phyloP scores from a whole-genome alignment of 192 early-diverging fungal genomes.

The Podila minutissima region DNA sequence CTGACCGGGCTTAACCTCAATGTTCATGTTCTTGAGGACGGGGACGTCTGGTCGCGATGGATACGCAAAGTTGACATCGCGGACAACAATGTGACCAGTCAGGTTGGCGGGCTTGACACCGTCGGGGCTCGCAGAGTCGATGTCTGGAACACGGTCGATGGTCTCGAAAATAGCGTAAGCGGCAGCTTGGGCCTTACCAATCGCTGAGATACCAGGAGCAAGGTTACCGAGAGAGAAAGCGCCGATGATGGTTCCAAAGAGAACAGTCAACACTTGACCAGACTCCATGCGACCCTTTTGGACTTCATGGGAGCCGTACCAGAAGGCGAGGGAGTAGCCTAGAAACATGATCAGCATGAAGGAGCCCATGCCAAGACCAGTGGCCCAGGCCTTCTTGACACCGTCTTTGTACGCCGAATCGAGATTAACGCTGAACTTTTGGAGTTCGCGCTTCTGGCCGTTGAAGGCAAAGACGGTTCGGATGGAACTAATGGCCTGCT shows the following conservation, averaged over 20 bases:
- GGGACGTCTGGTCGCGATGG: too few species aligned
- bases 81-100: too few species aligned
- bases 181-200: slow-evolving; percentile 79
- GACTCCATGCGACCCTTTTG: slow-evolving; percentile 48
- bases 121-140: slow-evolving; percentile 60
- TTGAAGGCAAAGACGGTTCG: slow-evolving; percentile 89
- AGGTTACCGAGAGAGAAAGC: slow-evolving; percentile 72
- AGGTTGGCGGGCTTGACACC: too few species aligned
- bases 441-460: slow-evolving; percentile 74
- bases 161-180: slow-evolving; percentile 79
- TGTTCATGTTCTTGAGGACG: too few species aligned
- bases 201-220: slow-evolving; percentile 73
- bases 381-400: slow-evolving; percentile 63
- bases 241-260: slow-evolving; percentile 89
- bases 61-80: too few species aligned
- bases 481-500: slow-evolving; percentile 83
- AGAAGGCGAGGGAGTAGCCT: slow-evolving; percentile 85
- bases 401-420: slow-evolving; percentile 68
- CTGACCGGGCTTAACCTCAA: too few species aligned
- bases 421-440: slow-evolving; percentile 69
- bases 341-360: slow-evolving; percentile 78
- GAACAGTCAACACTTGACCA: slow-evolving; percentile 78
- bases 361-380: slow-evolving; percentile 70
- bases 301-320: slow-evolving; percentile 71
- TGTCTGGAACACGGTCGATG: slow-evolving; percentile 81